Percentiles rank a stretch among this genome's conserved stretches.
phyloP scores from a whole-genome alignment of 148 eudicot species.

The Camellia granthamiana region DNA sequence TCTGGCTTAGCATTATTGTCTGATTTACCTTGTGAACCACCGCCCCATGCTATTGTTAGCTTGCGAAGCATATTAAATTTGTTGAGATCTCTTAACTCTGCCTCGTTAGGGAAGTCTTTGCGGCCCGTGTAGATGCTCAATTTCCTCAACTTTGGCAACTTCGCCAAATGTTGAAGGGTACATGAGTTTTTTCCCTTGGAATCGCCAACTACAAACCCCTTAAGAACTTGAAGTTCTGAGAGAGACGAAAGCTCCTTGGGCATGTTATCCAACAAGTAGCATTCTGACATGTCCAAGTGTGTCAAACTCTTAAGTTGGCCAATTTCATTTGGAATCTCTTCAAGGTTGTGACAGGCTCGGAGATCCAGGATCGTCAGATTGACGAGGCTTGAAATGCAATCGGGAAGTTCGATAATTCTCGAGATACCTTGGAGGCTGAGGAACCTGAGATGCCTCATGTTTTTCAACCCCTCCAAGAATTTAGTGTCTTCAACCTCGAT shows the following conservation, averaged over 20 bases:
- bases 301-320: constrained; percentile 30
- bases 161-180: constrained; percentile 26
- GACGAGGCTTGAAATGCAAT: constrained; percentile 20
- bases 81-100: background rate
- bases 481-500: constrained; percentile 29
- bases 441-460: constrained; percentile 24
- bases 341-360: constrained; percentile 37
- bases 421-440: constrained; percentile 46
- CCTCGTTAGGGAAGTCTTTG: constrained; percentile 12
- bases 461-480: constrained; percentile 20
- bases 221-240: constrained; percentile 32
- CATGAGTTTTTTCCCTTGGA: constrained; percentile 13
- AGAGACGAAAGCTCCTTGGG: constrained; percentile 30
- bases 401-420: constrained; percentile 23
- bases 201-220: constrained; percentile 37
- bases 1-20: background rate
- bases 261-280: constrained; percentile 32
- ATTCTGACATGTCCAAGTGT: constrained; percentile 42
- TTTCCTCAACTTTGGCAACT: constrained; percentile 21
- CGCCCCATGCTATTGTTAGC: constrained; percentile 25
- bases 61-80: constrained; percentile 14
- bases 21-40: background rate
- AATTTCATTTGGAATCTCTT: constrained; percentile 26
- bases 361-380: constrained; percentile 34
- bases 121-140: constrained; percentile 26